Evolutionary conservation across 164 flowering plant species (phyloP), one percentile per base, ranked within the genome.

Genomic region (Vitis riparia): DNA sequence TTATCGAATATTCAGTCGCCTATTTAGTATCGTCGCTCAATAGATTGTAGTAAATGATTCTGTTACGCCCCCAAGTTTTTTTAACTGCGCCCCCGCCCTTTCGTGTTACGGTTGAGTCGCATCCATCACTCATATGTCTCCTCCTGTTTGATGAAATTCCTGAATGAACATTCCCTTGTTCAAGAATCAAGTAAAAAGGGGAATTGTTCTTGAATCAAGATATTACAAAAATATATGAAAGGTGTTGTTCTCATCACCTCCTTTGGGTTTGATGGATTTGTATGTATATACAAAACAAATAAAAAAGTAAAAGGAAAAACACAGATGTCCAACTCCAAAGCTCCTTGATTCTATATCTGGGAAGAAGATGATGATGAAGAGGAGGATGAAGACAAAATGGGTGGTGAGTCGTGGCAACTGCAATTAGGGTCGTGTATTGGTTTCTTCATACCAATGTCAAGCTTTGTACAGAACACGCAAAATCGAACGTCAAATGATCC

Each of bases 401-500:
- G 73, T 51, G 82, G 73, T 15, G 80, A 61, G 12, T 47, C 59
- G 70, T 75, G 76, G 68, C 97, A 91, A 17, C 63, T 80, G 71
- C 97, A 91, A 8, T 74, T 86, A 0, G 78, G 83, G 59, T 86
- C 78, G 49, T 91, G 94, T 15, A 85, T 68, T 32, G 57, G 87
- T 69, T 30, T 77, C 63, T 74, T 84, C 73, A 71, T 77, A 15
- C 57, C 74, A 11, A 72, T 69, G 72, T 89, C 93, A 17, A 91
- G 75, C 69, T 87, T 86, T 16, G 91, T 77, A 63, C 97, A 91
- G 65, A 82, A 86, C 51, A 89, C 80, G 68, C 97, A 91, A 59
- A 78, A 91, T 47, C 59, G 64, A 8, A 87, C 84, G 12, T 44
- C 51, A 37, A 56, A 63, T 19, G 56, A 47, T 51, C 61, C 69